Evolutionary conservation across 371 early-diverging fungal genomes (phyloP), one percentile per base, ranked within the genome.

Genomic region (Mortierella sp.): DNA sequence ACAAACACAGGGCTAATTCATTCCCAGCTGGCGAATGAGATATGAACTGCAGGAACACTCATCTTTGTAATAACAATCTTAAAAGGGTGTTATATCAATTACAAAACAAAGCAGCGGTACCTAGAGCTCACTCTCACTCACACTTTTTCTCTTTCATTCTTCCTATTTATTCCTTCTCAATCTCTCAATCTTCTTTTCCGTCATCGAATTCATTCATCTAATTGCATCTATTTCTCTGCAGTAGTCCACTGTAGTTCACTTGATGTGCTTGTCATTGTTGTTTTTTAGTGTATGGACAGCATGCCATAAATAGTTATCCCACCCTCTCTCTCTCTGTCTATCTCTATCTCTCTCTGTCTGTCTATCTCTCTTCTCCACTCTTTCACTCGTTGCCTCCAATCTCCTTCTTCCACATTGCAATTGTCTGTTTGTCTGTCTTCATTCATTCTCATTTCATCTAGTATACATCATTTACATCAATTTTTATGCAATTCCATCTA

Each of bases 11-110:
- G 35, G 6, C 35, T 32, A 57, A 32, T 57, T 57, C 58, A 57
- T 57, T 57, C 58, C 30, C 58, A 63, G 39, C 63, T 12, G 12
- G 45, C 43, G 22, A 63, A 61, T 61, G 62, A 18, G 51, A 51
- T 51, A 51, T 51, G 51, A 51, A 51, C 18, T 51, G 51, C 51
- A 51, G 51, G 51, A 51, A 51, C 47, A 47, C 11, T 16, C 47
- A 47, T 18, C 28, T 24, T 30, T 30, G 30, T 30, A 30, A 30
- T 30, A 30, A 30, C 30, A 30, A 30, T 30, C 30, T 30, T 30
- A 30, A 30, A 30, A n/a, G n/a, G n/a, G n/a, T n/a, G n/a, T n/a
- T n/a, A n/a, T n/a, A n/a, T n/a, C n/a, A n/a, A n/a, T n/a, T n/a
- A n/a, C n/a, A n/a, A n/a, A n/a, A n/a, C n/a, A n/a, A n/a, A n/a